Conservation (phyloP, 768 basidiomycete species). For the Amanita thiersii region DNA sequence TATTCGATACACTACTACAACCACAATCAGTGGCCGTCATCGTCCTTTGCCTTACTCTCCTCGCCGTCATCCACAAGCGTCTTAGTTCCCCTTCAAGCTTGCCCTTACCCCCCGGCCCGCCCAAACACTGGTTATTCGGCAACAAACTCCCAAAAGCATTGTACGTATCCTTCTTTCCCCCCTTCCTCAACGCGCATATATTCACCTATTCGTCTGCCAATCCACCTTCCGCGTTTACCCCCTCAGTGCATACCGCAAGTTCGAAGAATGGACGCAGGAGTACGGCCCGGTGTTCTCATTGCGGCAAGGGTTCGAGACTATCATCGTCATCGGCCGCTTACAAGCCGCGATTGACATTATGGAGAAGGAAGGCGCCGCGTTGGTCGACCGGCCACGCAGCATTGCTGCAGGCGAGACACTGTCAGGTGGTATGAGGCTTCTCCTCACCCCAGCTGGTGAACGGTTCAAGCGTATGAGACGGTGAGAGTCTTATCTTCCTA, state of each 20-base stretch:
- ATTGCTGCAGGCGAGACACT: slow-evolving; percentile 55
- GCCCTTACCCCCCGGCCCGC: slow-evolving; percentile 37
- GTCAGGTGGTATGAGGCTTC: slow-evolving; percentile 48
- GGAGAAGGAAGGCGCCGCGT: slow-evolving; percentile 53
- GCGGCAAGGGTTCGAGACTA: slow-evolving; percentile 35
- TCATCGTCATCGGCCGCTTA: slow-evolving; percentile 40
- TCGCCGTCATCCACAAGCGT: slow-evolving; percentile 21
- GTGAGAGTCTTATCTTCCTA: slow-evolving; percentile 21
- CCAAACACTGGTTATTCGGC: slow-evolving; percentile 31
- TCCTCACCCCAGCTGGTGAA: slow-evolving; percentile 50
- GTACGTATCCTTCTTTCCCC: slow-evolving; percentile 18
- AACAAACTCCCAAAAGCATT: slow-evolving; percentile 31
- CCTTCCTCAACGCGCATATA: background rate
- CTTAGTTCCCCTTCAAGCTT: slow-evolving; percentile 14
- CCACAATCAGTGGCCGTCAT: slow-evolving; percentile 23
- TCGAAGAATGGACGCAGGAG: slow-evolving; percentile 50
- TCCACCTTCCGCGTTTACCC: background rate
- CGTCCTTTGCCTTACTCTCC: slow-evolving; percentile 20
- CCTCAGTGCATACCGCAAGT: slow-evolving; percentile 37
- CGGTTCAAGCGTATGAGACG: slow-evolving; percentile 54
- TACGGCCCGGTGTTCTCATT: slow-evolving; percentile 58
- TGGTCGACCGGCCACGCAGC: slow-evolving; percentile 46
- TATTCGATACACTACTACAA: slow-evolving; percentile 8
- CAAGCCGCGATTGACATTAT: slow-evolving; percentile 58
- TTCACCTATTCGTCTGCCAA: background rate